A percentile compares a stretch with the other conserved stretches of the same genome.
phyloP scores from a whole-genome alignment of 2,329 filamentous ascomycete genomes.

The Leptographium wingfieldii region DNA sequence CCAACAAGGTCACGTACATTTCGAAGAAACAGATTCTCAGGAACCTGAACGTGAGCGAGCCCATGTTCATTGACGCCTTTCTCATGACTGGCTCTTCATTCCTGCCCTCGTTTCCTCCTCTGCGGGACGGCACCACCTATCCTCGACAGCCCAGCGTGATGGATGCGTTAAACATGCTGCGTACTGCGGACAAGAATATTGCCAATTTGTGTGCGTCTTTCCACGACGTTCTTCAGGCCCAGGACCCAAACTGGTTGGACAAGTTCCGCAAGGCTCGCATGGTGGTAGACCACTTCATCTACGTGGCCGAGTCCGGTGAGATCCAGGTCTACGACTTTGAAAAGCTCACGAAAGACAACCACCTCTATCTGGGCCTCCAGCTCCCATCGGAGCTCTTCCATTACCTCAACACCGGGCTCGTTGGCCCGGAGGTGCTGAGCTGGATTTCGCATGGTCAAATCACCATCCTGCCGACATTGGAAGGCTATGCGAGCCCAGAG shows the following conservation, averaged over 20 bases:
- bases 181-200: constrained; percentile 56
- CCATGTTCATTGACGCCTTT: constrained; percentile 71
- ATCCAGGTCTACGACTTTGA: constrained; percentile 63
- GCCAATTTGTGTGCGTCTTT: constrained; percentile 63
- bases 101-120: constrained; percentile 64
- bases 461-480: constrained; percentile 68
- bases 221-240: constrained; percentile 62
- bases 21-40: constrained; percentile 60
- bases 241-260: constrained; percentile 65
- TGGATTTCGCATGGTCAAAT: constrained; percentile 74
- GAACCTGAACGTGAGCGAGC: constrained; percentile 50
- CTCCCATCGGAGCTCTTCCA: constrained; percentile 82
- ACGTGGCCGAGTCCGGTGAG: constrained; percentile 65
- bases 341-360: constrained; percentile 66
- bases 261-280: constrained; percentile 78
- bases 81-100: constrained; percentile 75
- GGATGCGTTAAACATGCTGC: constrained; percentile 68
- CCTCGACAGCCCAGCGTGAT: constrained; percentile 50
- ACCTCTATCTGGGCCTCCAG: constrained; percentile 81
- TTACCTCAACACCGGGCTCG: constrained; percentile 73
- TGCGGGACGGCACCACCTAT: constrained; percentile 47
- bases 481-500: constrained; percentile 65
- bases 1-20: constrained; percentile 46
- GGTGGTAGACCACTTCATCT: constrained; percentile 76
- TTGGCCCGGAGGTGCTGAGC: constrained; percentile 66